phyloP scores from a whole-genome alignment of 768 basidiomycete genomes.

The Sistotremastrum suecicum region DNA sequence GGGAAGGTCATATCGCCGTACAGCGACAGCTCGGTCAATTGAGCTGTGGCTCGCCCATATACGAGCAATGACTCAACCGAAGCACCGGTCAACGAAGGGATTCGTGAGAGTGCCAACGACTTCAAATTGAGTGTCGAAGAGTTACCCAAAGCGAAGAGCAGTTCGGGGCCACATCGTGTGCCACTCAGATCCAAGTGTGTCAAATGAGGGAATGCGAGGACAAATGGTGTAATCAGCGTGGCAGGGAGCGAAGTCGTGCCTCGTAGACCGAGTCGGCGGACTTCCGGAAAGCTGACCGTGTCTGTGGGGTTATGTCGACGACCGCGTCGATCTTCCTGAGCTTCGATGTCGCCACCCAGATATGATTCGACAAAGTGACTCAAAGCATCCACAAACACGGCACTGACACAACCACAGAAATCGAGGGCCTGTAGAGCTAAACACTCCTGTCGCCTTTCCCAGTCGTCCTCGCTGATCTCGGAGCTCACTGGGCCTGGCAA shows the following conservation, averaged over 20 bases:
- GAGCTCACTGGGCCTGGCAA: conserved; percentile 29
- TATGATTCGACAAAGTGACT: conserved; percentile 67
- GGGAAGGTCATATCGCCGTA: conserved; percentile 81
- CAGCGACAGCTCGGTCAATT: conserved; percentile 67
- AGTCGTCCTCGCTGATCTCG: conserved; percentile 64
- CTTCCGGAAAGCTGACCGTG: conserved; percentile 40
- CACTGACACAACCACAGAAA: conserved; percentile 88
- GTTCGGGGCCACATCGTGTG: conserved; percentile 66
- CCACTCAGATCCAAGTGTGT: conserved; percentile 87
- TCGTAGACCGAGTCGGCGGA: conserved; percentile 68
- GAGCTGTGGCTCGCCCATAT: conserved; percentile 44
- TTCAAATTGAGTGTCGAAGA: conserved; percentile 54
- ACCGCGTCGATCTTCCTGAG: conserved; percentile 12
- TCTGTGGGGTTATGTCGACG: conserved; percentile 20
- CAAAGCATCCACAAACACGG: conserved; percentile 77
- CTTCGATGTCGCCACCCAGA: conserved; percentile 25
- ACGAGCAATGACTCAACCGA: conserved; percentile 65
- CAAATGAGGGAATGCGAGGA: conserved; percentile 71
- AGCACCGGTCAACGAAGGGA: conserved; percentile 68
- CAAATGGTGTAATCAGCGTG: conserved; percentile 53
- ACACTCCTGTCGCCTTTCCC: conserved; percentile 58
- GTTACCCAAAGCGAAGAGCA: conserved; percentile 51
- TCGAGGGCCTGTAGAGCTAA: conserved; percentile 80
- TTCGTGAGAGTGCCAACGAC: conserved; percentile 75
- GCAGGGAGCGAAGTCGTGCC: conserved; percentile 69